Evolutionary conservation across 108 stramenopile genomes (phyloP), one percentile per base, ranked within the genome.

Genomic region (Skeletonema marinoi): DNA sequence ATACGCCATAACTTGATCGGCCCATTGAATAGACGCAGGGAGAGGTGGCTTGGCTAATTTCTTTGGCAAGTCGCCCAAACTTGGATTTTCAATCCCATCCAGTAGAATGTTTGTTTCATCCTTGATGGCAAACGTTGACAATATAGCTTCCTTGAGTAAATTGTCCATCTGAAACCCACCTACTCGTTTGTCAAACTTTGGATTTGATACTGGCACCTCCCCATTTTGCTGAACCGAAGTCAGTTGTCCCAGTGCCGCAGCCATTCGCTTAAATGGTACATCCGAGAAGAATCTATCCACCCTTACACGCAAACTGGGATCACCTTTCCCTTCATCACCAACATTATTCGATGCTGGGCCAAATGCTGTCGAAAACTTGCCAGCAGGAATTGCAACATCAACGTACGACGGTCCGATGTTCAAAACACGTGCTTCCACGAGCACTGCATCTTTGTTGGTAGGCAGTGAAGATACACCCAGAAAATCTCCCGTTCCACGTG

Each of bases 181-280:
- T 4, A 88, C 66, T 4, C 81, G 65, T 46, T 80, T 80, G 31
- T 68, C 77, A 19, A 65, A 39, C 3, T 60, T 65, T n/a, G 56
- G 19, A 16, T 32, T 38, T 41, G 63, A 31, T 32, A 60, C 71
- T 32, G 12, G 64, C 21, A 65, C 61, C 25, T 64, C 32, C 12
- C 33, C 19, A 38, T 56, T 81, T 10, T 78, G 74, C 46, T 87
- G 89, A 66, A 92, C 78, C 42, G 78, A 60, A 10, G 94, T 88
- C 14, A 93, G 30, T 60, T 89, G 86, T 2, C 89, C 86, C 66
- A 95, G 42, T 12, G 94, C 94, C 30, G 84, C 78, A 39, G 92
- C 92, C 94, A 95, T 95, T 61, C 94, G 70, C 19, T 86, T 71
- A 72, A 90, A 95, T 12, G 94, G 94, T n/a, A 95, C 78, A 83